Conservation (phyloP, 2,329 filamentous ascomycete genomes). For the Gaeumannomyces tritici region DNA sequence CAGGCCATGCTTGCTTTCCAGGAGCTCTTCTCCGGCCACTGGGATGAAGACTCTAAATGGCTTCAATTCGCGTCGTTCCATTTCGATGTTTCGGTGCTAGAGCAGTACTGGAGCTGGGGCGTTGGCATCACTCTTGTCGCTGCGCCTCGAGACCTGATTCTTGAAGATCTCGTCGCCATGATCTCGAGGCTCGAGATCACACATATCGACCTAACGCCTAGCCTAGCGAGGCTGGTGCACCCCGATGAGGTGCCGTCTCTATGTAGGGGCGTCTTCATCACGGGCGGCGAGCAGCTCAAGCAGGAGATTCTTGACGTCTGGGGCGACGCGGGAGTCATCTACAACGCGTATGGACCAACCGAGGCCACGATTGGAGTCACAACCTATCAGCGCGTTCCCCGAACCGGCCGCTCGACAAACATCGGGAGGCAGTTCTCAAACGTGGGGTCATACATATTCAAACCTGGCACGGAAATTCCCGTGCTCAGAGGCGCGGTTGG, state of each 20-base stretch:
- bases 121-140: conserved; percentile 78
- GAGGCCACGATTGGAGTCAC: conserved; percentile 91
- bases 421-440: conserved; percentile 84
- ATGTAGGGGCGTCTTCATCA: conserved; percentile 81
- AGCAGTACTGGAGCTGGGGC: conserved; percentile 94
- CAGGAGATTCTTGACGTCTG: conserved; percentile 83
- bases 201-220: conserved; percentile 87
- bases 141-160: conserved; percentile 72
- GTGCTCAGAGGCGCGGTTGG: conserved; percentile 73
- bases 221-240: conserved; percentile 67
- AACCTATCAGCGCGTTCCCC: conserved; percentile 73
- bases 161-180: conserved; percentile 68
- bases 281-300: conserved; percentile 78
- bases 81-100: conserved; percentile 86
- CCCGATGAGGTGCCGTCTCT: conserved; percentile 74
- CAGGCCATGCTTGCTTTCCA: conserved; percentile 87
- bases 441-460: conserved; percentile 73
- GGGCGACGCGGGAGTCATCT: conserved; percentile 72
- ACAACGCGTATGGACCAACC: conserved; percentile 88
- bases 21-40: conserved; percentile 64
- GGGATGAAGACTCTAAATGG: conserved; percentile 67
- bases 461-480: conserved; percentile 56
- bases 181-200: conserved; percentile 69
- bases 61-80: conserved; percentile 91
- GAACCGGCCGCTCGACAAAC: conserved; percentile 72